Percentiles rank a stretch among this genome's conserved stretches.
These are phyloP conservation scores for Russula foetens DNA, from an alignment of 768 basidiomycete genomes.

Conservation along the genomic window DNA sequence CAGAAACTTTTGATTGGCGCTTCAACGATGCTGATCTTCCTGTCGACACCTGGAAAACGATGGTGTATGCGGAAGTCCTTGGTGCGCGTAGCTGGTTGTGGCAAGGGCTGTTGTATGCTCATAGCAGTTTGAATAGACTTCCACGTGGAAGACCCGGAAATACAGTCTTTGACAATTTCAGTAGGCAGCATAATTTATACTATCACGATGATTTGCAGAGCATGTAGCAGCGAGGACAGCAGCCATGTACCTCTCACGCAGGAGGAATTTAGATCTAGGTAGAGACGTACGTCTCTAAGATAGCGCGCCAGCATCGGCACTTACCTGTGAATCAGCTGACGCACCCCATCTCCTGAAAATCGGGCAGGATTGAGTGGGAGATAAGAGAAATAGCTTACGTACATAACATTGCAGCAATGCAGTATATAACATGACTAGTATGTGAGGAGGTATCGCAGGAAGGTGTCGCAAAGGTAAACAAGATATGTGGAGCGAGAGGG, in stretches of 20 bases:
- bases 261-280: too few relatives aligned
- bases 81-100: constrained; percentile 41
- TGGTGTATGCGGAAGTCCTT: constrained; percentile 99
- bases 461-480: constrained; percentile 15
- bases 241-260: too few relatives aligned
- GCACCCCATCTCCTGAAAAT: neutral
- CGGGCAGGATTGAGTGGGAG: neutral
- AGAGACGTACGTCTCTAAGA: too few relatives aligned
- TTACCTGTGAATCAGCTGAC: neutral
- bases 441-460: constrained; percentile 14
- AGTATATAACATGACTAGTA: constrained; percentile 3
- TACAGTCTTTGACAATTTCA: too few relatives aligned
- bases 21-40: constrained; percentile 99
- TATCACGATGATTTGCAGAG: too few relatives aligned
- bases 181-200: too few relatives aligned
- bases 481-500: neutral
- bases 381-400: neutral
- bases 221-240: too few relatives aligned
- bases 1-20: constrained; percentile 96
- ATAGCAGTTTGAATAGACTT: constrained; percentile 47
- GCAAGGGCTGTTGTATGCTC: neutral
- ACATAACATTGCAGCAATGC: constrained; percentile 8
- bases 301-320: neutral
- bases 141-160: too few relatives aligned
- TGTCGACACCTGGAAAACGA: constrained; percentile 99